phyloP scores from a whole-genome alignment of 1,139 yeast genomes.

The Pichia sp. region DNA sequence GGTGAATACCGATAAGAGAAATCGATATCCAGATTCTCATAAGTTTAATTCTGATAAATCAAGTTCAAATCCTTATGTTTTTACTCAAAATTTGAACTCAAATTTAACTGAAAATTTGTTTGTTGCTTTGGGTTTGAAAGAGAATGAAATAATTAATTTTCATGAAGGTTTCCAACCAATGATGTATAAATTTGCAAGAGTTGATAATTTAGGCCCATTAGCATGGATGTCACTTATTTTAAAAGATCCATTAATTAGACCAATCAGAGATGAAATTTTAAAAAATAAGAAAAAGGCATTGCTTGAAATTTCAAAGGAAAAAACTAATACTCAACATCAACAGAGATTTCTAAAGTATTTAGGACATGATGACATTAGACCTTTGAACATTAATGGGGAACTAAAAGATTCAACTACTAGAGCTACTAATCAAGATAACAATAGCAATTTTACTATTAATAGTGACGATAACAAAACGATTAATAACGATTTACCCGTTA shows the following conservation, averaged over 20 bases:
- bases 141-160: constrained; percentile 32
- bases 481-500: neutral
- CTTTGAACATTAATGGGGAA: constrained; percentile 5
- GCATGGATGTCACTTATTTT: constrained; percentile 42
- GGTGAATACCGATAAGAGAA: neutral
- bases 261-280: constrained; percentile 29
- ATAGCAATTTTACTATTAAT: neutral
- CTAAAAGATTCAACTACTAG: neutral
- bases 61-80: neutral
- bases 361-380: constrained; percentile 31
- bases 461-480: neutral
- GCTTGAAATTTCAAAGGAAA: constrained; percentile 13
- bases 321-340: constrained; percentile 25
- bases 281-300: constrained; percentile 27
- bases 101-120: neutral
- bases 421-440: neutral
- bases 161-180: constrained; percentile 39
- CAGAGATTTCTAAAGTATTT: constrained; percentile 30
- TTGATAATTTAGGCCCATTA: constrained; percentile 44
- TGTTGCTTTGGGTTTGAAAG: constrained; percentile 6
- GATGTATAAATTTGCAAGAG: constrained; percentile 33
- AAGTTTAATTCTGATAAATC: neutral
- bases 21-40: neutral
- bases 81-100: neutral
- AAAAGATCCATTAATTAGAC: constrained; percentile 41